These are phyloP conservation scores for Tetracentron sinense DNA, from an alignment of 164 flowering plant genomes.

Conservation along the genomic window DNA sequence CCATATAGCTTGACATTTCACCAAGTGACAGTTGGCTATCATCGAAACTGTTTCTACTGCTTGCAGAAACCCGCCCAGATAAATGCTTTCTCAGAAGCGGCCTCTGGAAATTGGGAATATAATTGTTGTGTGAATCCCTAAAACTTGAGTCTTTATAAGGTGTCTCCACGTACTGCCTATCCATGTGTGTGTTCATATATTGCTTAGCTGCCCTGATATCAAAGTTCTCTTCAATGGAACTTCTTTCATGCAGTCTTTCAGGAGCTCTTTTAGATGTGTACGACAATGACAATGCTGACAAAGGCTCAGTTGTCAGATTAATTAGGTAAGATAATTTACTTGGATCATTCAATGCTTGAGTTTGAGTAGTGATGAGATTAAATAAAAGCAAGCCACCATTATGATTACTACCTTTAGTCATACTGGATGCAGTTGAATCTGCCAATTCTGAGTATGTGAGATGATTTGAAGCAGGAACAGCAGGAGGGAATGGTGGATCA, in stretches of 20 bases:
- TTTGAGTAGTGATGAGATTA: slow-evolving; percentile 63
- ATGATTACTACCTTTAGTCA: slow-evolving; percentile 47
- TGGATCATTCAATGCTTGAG: slow-evolving; percentile 73
- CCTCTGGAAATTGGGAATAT: slow-evolving; percentile 88
- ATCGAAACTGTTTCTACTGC: slow-evolving; percentile 85
- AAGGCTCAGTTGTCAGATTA: slow-evolving; percentile 41
- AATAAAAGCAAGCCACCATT: slow-evolving; percentile 64
- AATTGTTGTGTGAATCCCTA: slow-evolving; percentile 60
- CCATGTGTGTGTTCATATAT: slow-evolving; percentile 42
- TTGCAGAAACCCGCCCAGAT: slow-evolving; percentile 61
- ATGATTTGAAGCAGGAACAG: slow-evolving; percentile 72
- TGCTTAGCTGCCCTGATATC: slow-evolving; percentile 58
- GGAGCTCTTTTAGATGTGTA: slow-evolving; percentile 51
- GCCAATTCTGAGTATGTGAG: slow-evolving; percentile 35
- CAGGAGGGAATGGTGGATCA: slow-evolving; percentile 87
- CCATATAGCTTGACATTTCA: slow-evolving; percentile 62
- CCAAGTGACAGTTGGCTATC: slow-evolving; percentile 75
- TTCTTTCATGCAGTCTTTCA: slow-evolving; percentile 65
- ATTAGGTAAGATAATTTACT: slow-evolving; percentile 42
- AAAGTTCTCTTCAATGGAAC: slow-evolving; percentile 52
- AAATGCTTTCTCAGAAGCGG: slow-evolving; percentile 80
- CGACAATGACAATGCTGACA: slow-evolving; percentile 44
- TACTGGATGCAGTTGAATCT: slow-evolving; percentile 47
- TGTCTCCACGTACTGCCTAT: slow-evolving; percentile 65
- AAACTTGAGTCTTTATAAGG: slow-evolving; percentile 51